These are phyloP conservation scores for Passiflora organensis DNA, from an alignment of 345 rosid genomes.

Conservation along the genomic window DNA sequence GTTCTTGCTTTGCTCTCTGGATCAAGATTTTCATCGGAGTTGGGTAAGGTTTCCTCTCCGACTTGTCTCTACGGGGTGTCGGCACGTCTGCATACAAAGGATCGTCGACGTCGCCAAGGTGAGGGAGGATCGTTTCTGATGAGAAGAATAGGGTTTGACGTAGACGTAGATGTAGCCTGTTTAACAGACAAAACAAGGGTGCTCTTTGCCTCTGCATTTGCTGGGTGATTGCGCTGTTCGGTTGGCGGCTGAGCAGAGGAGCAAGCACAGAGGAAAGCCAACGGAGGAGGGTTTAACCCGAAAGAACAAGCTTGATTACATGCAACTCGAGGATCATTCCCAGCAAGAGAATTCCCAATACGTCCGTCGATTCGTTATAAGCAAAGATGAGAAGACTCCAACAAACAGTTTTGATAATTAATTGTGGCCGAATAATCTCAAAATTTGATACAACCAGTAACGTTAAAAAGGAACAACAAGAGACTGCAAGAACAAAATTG, in stretches of 20 bases:
- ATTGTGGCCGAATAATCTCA: conserved; percentile 7
- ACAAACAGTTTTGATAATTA: not conserved
- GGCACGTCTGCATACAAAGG: conserved; percentile 59
- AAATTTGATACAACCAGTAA: conserved; percentile 26
- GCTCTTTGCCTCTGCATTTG: conserved; percentile 6
- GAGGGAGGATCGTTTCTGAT: conserved; percentile 1
- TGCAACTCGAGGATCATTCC: too few species aligned
- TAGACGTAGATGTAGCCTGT: not conserved
- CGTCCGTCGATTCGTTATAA: too few species aligned
- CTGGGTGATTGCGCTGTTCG: not conserved
- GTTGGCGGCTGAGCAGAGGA: too few species aligned
- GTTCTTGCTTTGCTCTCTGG: conserved; percentile 61
- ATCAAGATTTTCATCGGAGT: conserved; percentile 75
- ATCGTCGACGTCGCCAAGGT: conserved; percentile 19
- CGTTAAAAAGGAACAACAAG: conserved; percentile 8
- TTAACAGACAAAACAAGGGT: not conserved
- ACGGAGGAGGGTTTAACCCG: too few species aligned
- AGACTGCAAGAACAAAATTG: conserved; percentile 27
- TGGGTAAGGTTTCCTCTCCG: conserved; percentile 74
- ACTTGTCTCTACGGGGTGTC: conserved; percentile 57
- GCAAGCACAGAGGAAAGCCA: too few species aligned
- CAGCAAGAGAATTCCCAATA: too few species aligned
- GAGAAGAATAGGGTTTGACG: conserved; percentile 11
- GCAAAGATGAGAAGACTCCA: too few species aligned
- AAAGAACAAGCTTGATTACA: too few species aligned